These are phyloP conservation scores for Globisporangium sylvaticum DNA, from an alignment of 352 stramenopile species.

Conservation along the genomic window DNA sequence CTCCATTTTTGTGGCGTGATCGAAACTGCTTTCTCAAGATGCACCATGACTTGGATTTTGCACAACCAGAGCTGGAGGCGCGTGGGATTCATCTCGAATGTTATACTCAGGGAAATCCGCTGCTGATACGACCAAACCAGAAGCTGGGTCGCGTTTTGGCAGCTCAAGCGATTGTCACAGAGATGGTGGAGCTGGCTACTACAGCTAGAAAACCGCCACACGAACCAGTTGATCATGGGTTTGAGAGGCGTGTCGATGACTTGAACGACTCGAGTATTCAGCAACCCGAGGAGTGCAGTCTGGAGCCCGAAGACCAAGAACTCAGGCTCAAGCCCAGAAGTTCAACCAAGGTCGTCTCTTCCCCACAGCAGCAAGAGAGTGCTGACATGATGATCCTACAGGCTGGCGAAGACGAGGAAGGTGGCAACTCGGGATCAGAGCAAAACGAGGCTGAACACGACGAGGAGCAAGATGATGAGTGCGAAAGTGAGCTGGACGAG, in stretches of 20 bases:
- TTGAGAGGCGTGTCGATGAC: conserved; percentile 5
- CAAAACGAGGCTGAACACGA: background rate
- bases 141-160: conserved; percentile 65
- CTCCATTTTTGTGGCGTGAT: conserved; percentile 65
- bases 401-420: background rate
- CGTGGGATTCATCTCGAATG: conserved; percentile 56
- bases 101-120: conserved; percentile 45
- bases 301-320: background rate
- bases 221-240: conserved; percentile 14
- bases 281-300: background rate
- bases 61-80: conserved; percentile 39
- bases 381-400: conserved; percentile 13
- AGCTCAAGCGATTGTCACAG: conserved; percentile 64
- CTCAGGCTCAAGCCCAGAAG: background rate
- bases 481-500: background rate
- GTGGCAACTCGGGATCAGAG: background rate
- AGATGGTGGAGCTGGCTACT: conserved; percentile 44
- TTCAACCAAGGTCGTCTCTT: background rate
- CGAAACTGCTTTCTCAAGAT: conserved; percentile 80
- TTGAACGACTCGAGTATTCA: background rate
- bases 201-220: background rate
- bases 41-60: conserved; percentile 66
- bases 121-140: conserved; percentile 70
- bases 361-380: conserved; percentile 3
- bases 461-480: background rate